Evolutionary conservation across 345 rosid species (phyloP).

Genomic region (Ceriops zippeliana): DNA sequence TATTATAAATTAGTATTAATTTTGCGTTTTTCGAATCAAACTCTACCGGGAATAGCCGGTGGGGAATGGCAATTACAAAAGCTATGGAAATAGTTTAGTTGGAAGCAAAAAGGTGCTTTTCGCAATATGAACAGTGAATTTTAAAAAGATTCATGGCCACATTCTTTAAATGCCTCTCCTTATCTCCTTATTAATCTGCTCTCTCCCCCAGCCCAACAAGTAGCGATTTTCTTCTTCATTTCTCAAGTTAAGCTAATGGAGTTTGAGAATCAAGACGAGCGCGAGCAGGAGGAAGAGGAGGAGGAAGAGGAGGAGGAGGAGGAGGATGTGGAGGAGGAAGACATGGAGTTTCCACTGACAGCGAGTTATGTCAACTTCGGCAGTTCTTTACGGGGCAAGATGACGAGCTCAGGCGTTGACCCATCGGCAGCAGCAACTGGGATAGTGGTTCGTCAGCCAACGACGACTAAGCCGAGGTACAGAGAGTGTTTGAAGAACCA

Average conservation of each 20-base stretch:
- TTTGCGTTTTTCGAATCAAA: too few relatives aligned
- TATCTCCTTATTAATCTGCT: constrained; percentile 10
- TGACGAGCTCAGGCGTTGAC: constrained; percentile 20
- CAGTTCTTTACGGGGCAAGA: constrained; percentile 31
- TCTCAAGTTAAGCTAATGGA: constrained; percentile 28
- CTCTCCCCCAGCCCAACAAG: too few relatives aligned
- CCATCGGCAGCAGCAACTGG: neutral
- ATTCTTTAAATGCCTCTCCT: constrained; percentile 28
- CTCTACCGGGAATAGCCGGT: constrained; percentile 18
- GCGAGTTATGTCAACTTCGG: constrained; percentile 42
- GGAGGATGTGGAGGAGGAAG: too few relatives aligned
- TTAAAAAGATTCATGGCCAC: constrained; percentile 33
- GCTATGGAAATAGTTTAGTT: constrained; percentile 8
- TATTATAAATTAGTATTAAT: too few relatives aligned
- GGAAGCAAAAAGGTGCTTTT: constrained; percentile 7
- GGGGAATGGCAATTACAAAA: neutral
- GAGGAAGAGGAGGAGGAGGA: constrained; percentile 46
- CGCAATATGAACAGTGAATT: too few relatives aligned
- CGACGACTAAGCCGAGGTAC: constrained; percentile 11
- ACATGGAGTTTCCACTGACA: constrained; percentile 1
- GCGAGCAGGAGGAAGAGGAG: constrained; percentile 27
- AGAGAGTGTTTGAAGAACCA: constrained; percentile 29
- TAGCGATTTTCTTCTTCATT: neutral
- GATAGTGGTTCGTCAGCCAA: neutral
- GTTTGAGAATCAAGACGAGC: constrained; percentile 56